Evolutionary conservation across 257 asterid species (phyloP).

Genomic region (Scutellaria galericulata): DNA sequence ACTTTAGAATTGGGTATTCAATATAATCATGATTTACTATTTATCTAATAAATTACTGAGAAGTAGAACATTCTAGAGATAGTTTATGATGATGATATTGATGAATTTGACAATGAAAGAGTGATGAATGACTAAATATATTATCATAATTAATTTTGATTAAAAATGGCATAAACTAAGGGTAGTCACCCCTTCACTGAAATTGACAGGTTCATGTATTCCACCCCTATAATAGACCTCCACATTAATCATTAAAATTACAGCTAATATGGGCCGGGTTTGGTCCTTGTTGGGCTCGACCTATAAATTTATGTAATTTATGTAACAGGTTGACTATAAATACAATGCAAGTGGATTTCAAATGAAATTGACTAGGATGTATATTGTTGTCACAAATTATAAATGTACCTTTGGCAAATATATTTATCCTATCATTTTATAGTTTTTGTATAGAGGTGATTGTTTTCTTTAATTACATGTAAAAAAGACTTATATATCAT

Average conservation of each 20-base stretch:
- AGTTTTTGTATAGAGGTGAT: too few species aligned
- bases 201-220: slow-evolving; percentile 37
- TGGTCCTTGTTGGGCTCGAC: background rate
- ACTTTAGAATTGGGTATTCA: slow-evolving; percentile 2
- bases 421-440: too few species aligned
- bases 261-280: background rate
- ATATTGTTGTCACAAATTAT: too few species aligned
- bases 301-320: too few species aligned
- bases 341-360: background rate
- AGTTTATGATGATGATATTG: slow-evolving; percentile 16
- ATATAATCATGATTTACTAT: background rate
- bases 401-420: too few species aligned
- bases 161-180: background rate
- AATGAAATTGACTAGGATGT: too few species aligned
- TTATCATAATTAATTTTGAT: slow-evolving; percentile 8
- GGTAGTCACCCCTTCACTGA: slow-evolving; percentile 17
- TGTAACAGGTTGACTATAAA: too few species aligned
- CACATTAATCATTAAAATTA: slow-evolving; percentile 10
- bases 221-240: slow-evolving; percentile 18
- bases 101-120: slow-evolving; percentile 33
- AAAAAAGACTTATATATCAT: too few species aligned
- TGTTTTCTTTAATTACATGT: too few species aligned
- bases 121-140: slow-evolving; percentile 17
- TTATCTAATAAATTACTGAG: background rate
- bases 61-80: slow-evolving; percentile 30